phyloP scores from a whole-genome alignment of 75 land plant species.

The Adiantum capillusveneris region DNA sequence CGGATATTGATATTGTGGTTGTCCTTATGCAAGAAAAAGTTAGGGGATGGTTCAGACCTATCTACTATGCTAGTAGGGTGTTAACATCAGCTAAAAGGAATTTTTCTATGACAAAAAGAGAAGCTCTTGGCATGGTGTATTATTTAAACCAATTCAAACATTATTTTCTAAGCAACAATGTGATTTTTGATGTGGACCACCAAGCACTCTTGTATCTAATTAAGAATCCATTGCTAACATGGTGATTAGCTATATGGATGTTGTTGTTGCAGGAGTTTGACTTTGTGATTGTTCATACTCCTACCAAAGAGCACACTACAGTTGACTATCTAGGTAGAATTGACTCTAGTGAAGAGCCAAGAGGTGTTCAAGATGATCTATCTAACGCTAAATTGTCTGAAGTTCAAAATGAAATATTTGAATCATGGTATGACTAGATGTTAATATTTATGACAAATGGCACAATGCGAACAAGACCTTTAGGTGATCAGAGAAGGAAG shows the following conservation, averaged over 20 bases:
- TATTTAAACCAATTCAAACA: neutral
- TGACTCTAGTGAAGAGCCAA: neutral
- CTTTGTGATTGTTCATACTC: neutral
- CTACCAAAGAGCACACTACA: neutral
- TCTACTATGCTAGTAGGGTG: neutral
- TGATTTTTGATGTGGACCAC: conserved; percentile 4
- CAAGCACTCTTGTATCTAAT: neutral
- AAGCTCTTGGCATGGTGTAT: conserved; percentile 1
- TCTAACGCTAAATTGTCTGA: conserved; percentile 1
- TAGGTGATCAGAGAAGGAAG: neutral
- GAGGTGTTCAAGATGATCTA: neutral
- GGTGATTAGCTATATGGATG: neutral
- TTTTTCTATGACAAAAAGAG: conserved; percentile 1
- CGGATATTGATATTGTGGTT: neutral
- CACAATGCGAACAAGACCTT: neutral
- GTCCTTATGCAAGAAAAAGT: conserved; percentile 1
- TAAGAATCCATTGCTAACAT: neutral
- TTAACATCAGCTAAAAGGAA: neutral
- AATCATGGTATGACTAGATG: neutral
- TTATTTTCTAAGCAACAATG: neutral
- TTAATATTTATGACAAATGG: neutral
- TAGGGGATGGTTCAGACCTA: no score
- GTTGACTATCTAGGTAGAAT: neutral
- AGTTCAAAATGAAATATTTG: neutral
- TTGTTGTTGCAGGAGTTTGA: conserved; percentile 9